Evolutionary conservation across 306 rosid species (phyloP), one percentile per base, ranked within the genome.

Genomic region (Ammopiptanthus mongolicus): DNA sequence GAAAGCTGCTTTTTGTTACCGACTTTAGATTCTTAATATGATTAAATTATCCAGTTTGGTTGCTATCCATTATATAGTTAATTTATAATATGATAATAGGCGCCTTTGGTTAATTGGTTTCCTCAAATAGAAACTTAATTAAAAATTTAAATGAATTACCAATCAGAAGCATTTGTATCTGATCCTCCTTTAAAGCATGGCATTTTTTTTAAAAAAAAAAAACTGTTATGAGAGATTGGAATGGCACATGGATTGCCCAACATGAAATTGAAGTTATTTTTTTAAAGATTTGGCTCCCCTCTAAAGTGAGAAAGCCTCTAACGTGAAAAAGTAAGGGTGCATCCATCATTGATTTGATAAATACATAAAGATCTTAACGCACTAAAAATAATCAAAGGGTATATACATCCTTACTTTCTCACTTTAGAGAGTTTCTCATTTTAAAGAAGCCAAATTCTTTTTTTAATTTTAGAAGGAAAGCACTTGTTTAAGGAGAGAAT

Each of bases 101-200:
- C 51, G 60, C 51, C 72, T 80, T 66, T 83, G 59, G 71, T 80
- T 8, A 9, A 37, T 37, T 37, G 44, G 44, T 8, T 25, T 73
- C 51, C 85, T 69, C 42, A 72, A 34, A 74, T 65, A 74, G 75
- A 55, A 74, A 56, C 42, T 76, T n/a, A 19, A 63, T n/a, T n/a
- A n/a, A n/a, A n/a, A n/a, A n/a, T n/a, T n/a, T n/a, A n/a, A n/a
- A n/a, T n/a, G n/a, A n/a, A n/a, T 61, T 68, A 55, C 36, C 61
- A 76, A 51, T 72, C 11, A 64, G 22, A 58, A 52, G 6, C 25
- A 74, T 31, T 25, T 15, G 57, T 11, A 56, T 73, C 70, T 58
- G 28, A 25, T 25, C 53, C 47, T 57, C 7, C 42, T 48, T 44
- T 34, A 1, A 74, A 70, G 17, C 25, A 42, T 28, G 44, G 11